Evolutionary conservation across 148 eudicot genomes (phyloP).

Genomic region (Rheum nobile): DNA sequence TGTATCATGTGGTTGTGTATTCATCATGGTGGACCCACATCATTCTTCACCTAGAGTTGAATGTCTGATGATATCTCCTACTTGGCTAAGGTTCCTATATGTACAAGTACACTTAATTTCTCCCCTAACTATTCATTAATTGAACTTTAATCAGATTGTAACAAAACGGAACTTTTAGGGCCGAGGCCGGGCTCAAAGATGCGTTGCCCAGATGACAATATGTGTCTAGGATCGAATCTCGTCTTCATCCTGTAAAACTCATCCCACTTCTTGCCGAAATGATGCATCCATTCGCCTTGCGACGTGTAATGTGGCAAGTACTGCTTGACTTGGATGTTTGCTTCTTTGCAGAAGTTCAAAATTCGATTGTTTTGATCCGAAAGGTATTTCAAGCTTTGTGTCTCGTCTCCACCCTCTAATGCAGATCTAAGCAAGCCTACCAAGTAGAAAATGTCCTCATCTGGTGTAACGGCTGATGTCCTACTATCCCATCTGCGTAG

Average conservation of each 20-base stretch:
- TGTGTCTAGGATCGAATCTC: slow-evolving; percentile 55
- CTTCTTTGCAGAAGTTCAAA: slow-evolving; percentile 45
- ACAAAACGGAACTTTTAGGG: neutral
- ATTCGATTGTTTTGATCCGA: slow-evolving; percentile 47
- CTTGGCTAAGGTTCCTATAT: neutral
- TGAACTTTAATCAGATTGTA: neutral
- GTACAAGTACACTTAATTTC: neutral
- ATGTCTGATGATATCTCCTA: neutral
- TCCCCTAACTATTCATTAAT: neutral
- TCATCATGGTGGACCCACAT: neutral
- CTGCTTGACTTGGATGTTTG: slow-evolving; percentile 47
- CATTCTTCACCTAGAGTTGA: neutral
- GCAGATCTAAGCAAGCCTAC: slow-evolving; percentile 70
- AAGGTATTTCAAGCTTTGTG: slow-evolving; percentile 40
- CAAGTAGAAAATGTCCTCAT: slow-evolving; percentile 72
- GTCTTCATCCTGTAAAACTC: slow-evolving; percentile 36
- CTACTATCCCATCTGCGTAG: slow-evolving; percentile 56
- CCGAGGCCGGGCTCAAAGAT: slow-evolving; percentile 36
- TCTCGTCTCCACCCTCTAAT: slow-evolving; percentile 48
- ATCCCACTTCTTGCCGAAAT: slow-evolving; percentile 67
- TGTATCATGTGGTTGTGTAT: neutral
- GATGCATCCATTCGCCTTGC: slow-evolving; percentile 58
- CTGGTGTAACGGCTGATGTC: slow-evolving; percentile 61
- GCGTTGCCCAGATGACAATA: slow-evolving; percentile 72
- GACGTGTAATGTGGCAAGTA: slow-evolving; percentile 71